Conservation (phyloP, 495 filamentous ascomycete genomes). For the Lasiosphaeris hirsuta region DNA sequence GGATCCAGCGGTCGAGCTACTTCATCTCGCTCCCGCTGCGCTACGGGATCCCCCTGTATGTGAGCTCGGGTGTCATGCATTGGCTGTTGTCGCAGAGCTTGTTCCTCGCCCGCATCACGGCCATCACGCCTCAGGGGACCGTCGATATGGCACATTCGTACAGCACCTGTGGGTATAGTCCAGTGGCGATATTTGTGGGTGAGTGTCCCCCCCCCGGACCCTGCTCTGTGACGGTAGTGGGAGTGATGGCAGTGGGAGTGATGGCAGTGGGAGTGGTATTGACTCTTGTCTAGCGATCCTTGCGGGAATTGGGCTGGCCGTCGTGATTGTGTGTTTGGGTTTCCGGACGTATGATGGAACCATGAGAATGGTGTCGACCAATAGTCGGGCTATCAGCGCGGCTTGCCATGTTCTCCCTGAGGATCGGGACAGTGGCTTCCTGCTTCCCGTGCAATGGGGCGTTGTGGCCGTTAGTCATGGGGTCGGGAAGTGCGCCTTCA, state of each 20-base stretch:
- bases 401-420: constrained; percentile 17
- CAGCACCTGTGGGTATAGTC: constrained; percentile 32
- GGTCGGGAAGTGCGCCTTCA: constrained; percentile 4
- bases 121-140: constrained; percentile 2
- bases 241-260: too few relatives aligned
- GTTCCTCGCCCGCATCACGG: constrained; percentile 29
- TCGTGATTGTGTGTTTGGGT: constrained; percentile 8
- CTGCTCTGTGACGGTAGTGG: too few relatives aligned
- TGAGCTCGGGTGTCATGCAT: constrained; percentile 34
- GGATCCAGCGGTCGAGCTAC: constrained; percentile 43
- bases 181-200: constrained; percentile 29
- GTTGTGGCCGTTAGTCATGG: neutral
- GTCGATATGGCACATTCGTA: constrained; percentile 15
- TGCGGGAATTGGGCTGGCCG: neutral
- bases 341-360: constrained; percentile 17
- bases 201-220: constrained; percentile 1
- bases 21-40: constrained; percentile 46
- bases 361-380: constrained; percentile 22
- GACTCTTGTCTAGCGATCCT: neutral
- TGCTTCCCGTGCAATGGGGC: constrained; percentile 14
- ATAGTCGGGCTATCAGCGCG: constrained; percentile 23
- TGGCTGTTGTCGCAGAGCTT: constrained; percentile 42
- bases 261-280: too few relatives aligned
- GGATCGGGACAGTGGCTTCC: constrained; percentile 8
- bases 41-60: constrained; percentile 39